Evolutionary conservation across 805 yeast genomes (phyloP).

Genomic region (Yarrowia keelungensis): DNA sequence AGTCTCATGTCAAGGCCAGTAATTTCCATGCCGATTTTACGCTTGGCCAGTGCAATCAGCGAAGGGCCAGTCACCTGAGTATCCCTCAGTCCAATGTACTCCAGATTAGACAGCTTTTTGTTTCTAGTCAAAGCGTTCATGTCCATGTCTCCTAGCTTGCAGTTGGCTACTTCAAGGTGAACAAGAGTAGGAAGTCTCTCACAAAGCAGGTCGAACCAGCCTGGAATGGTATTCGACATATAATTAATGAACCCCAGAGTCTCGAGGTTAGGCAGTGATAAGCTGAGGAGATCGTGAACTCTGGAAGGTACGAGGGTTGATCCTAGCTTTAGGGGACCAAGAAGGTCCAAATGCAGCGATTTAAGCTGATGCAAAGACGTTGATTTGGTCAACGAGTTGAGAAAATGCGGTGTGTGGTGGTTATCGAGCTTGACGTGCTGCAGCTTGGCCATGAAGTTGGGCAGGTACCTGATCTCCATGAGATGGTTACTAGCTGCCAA

Average conservation of each 20-base stretch:
- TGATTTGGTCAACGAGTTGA: slow-evolving; percentile 27
- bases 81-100: background rate
- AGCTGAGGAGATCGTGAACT: background rate
- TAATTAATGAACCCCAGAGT: slow-evolving; percentile 14
- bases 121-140: background rate
- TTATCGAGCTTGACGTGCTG: slow-evolving; percentile 26
- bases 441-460: slow-evolving; percentile 11
- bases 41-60: slow-evolving; percentile 6
- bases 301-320: slow-evolving; percentile 2
- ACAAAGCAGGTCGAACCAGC: slow-evolving; percentile 20
- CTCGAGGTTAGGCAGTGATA: slow-evolving; percentile 9
- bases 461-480: slow-evolving; percentile 12
- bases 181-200: slow-evolving; percentile 9
- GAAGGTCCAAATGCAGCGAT: slow-evolving; percentile 24
- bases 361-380: slow-evolving; percentile 10
- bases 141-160: slow-evolving; percentile 18
- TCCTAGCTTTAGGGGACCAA: slow-evolving; percentile 19
- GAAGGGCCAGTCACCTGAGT: slow-evolving; percentile 22
- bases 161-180: slow-evolving; percentile 12
- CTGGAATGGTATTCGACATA: background rate
- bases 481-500: slow-evolving; percentile 12
- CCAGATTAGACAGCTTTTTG: background rate
- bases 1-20: slow-evolving; percentile 25
- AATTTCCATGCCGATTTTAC: background rate
- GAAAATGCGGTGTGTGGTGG: slow-evolving; percentile 36